phyloP scores from a whole-genome alignment of 805 yeast species.

The Lachancea thermotolerans region DNA sequence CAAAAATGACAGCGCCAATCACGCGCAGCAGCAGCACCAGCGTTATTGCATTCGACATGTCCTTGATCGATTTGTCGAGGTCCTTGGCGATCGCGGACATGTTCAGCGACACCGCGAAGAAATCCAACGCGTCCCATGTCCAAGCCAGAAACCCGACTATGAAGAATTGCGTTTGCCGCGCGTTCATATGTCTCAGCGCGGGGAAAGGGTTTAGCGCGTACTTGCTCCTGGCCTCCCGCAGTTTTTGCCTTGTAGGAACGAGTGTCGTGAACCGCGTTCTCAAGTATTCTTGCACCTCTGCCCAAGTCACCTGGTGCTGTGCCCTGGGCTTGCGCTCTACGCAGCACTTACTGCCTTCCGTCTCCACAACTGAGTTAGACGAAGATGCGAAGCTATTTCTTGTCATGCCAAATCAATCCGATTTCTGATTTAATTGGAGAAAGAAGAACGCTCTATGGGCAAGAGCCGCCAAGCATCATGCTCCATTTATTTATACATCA shows the following conservation, averaged over 20 bases:
- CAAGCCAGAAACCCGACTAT: constrained; percentile 55
- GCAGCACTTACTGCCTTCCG: constrained; percentile 1
- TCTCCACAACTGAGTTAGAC: constrained; percentile 4
- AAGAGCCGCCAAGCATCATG: too few relatives aligned
- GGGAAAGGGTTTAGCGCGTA: constrained; percentile 54
- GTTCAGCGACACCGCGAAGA: constrained; percentile 54
- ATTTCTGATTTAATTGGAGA: too few relatives aligned
- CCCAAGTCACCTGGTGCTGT: constrained; percentile 8
- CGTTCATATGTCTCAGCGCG: constrained; percentile 41
- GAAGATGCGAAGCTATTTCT: background rate
- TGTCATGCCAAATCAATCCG: background rate
- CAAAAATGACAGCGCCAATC: constrained; percentile 63
- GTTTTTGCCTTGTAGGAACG: constrained; percentile 39
- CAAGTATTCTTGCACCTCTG: constrained; percentile 27
- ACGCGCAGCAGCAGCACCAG: constrained; percentile 65
- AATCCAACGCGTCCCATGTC: constrained; percentile 71
- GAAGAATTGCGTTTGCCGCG: constrained; percentile 43
- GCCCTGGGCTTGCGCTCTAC: constrained; percentile 1
- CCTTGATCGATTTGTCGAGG: constrained; percentile 39
- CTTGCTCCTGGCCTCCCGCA: constrained; percentile 32
- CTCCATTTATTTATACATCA: too few relatives aligned
- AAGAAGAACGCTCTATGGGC: too few relatives aligned
- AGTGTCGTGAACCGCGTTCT: constrained; percentile 45
- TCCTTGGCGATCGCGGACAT: constrained; percentile 46
- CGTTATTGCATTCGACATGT: constrained; percentile 67